Percentiles rank a stretch among this genome's conserved stretches.
Evolutionary conservation across 2,329 filamentous ascomycete genomes (phyloP).

Genomic region (Daldinia sp.): DNA sequence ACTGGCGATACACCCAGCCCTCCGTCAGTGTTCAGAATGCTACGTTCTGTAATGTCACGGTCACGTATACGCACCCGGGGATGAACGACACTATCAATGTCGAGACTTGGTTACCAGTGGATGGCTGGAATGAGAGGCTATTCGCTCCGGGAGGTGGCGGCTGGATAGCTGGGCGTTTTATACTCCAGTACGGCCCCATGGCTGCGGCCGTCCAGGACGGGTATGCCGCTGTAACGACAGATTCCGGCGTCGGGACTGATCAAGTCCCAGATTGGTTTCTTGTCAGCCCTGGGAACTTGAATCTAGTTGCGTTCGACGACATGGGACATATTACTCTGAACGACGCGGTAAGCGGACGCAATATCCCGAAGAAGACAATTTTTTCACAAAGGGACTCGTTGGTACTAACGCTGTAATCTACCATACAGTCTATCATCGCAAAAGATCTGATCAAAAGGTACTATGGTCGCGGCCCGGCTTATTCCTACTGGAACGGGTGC

Average conservation of each 20-base stretch:
- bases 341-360: constrained; percentile 16
- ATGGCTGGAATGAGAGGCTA: constrained; percentile 49
- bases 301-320: constrained; percentile 42
- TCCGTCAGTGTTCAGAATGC: constrained; percentile 5
- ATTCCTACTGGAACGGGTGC: constrained; percentile 63
- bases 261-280: constrained; percentile 29
- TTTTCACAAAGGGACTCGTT: neutral
- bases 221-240: neutral
- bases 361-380: neutral
- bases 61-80: constrained; percentile 58
- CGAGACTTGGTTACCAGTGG: constrained; percentile 52
- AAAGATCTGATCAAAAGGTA: constrained; percentile 59
- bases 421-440: constrained; percentile 46
- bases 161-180: neutral
- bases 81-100: constrained; percentile 54
- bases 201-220: neutral
- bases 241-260: neutral
- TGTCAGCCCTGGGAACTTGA: constrained; percentile 44
- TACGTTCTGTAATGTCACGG: constrained; percentile 57
- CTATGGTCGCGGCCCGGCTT: constrained; percentile 55
- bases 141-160: constrained; percentile 1
- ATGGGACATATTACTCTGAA: constrained; percentile 35
- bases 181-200: neutral
- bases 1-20: constrained; percentile 13
- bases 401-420: neutral